Evolutionary conservation across 2,329 filamentous ascomycete genomes (phyloP).

Genomic region (Myriosclerotinia duriaeana): DNA sequence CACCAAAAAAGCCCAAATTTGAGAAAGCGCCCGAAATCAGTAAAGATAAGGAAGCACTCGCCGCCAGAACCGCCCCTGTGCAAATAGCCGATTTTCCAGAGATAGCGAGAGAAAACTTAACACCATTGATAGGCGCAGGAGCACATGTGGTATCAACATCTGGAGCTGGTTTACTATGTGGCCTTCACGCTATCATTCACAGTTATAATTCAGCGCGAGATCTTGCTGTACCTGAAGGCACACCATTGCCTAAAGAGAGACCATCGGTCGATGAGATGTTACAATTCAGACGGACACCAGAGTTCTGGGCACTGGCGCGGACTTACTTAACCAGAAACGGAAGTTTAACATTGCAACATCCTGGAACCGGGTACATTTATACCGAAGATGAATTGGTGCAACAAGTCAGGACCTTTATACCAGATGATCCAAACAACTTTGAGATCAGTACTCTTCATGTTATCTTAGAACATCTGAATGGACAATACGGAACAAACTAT

Average conservation of each 20-base stretch:
- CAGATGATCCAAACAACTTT: not conserved
- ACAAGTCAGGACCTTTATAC: not conserved
- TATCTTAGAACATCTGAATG: not conserved
- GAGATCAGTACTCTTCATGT: not conserved
- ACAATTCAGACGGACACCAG: not conserved
- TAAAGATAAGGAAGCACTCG: not conserved
- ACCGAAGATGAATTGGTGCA: not conserved
- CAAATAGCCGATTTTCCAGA: rapidly evolving
- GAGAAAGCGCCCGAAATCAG: not conserved
- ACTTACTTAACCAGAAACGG: not conserved
- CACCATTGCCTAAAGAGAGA: not conserved
- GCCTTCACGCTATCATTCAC: not conserved
- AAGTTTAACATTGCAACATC: not conserved
- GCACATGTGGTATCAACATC: not conserved
- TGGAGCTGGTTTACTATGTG: not conserved
- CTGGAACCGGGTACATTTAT: not conserved
- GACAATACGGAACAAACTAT: not conserved
- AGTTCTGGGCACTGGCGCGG: not conserved
- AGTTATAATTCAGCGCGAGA: not conserved
- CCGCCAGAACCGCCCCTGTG: not conserved
- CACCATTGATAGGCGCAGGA: not conserved
- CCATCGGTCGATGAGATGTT: not conserved
- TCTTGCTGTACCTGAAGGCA: not conserved
- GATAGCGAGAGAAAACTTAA: not conserved
- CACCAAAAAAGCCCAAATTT: no score